phyloP scores from a whole-genome alignment of 2,329 filamentous ascomycete species.

The Scytalidium sp. region DNA sequence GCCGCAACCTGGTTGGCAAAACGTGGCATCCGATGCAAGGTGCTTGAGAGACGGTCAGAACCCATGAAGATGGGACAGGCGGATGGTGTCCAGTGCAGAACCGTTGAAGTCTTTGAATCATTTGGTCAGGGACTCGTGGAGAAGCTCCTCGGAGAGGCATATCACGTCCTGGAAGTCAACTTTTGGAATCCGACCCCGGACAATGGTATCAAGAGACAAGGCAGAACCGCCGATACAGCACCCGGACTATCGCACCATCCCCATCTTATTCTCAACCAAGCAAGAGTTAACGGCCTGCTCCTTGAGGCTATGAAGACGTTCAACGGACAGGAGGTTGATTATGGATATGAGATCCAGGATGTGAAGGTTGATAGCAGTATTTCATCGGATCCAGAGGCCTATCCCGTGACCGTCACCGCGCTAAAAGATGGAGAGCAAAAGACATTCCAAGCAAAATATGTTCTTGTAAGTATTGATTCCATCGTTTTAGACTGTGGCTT shows the following conservation, averaged over 20 bases:
- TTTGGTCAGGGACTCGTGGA: conserved; percentile 50
- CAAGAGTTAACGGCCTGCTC: conserved; percentile 64
- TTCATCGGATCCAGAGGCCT: conserved; percentile 45
- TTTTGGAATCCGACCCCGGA: conserved; percentile 60
- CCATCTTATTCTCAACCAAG: conserved; percentile 68
- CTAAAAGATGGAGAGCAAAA: conserved; percentile 56
- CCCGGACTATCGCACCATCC: conserved; percentile 59
- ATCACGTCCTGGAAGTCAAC: conserved; percentile 62
- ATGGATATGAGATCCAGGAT: conserved; percentile 52
- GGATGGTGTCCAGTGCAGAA: conserved; percentile 59
- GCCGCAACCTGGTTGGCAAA: conserved; percentile 59
- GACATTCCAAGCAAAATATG: conserved; percentile 20
- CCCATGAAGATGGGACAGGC: conserved; percentile 58
- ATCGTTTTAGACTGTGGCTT: conserved; percentile 50
- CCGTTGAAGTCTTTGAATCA: conserved; percentile 60
- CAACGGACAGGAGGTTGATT: conserved; percentile 54
- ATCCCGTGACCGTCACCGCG: conserved; percentile 59
- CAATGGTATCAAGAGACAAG: conserved; percentile 52
- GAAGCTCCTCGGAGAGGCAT: conserved; percentile 60
- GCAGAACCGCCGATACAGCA: conserved; percentile 60
- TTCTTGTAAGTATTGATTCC: conserved; percentile 21
- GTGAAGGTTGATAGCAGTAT: conserved; percentile 49
- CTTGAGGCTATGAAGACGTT: conserved; percentile 55
- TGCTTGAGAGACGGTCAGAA: conserved; percentile 54
- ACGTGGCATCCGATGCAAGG: conserved; percentile 51